Percentiles rank a stretch among this genome's conserved stretches.
These are phyloP conservation scores for Aspergillus ochraceoroseus DNA, from an alignment of 2,329 filamentous ascomycete species.

Conservation along the genomic window DNA sequence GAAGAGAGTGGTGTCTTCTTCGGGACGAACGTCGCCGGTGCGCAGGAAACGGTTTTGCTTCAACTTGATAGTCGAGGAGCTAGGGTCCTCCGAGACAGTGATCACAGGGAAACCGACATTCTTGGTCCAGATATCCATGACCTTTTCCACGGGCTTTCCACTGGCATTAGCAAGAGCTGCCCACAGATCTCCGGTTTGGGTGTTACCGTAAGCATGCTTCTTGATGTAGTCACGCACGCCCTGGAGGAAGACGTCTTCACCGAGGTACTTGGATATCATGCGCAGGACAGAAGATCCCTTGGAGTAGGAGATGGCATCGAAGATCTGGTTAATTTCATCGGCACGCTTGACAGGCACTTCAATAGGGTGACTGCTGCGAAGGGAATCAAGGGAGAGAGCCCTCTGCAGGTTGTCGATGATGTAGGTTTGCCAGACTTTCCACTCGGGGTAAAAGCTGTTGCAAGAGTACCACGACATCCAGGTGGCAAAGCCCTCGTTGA, in stretches of 20 bases:
- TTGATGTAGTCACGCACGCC: constrained; percentile 87
- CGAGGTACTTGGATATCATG: constrained; percentile 95
- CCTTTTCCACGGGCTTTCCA: constrained; percentile 80
- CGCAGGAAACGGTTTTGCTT: constrained; percentile 94
- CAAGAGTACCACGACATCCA: constrained; percentile 94
- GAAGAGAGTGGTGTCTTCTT: constrained; percentile 83
- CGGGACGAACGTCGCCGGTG: constrained; percentile 86
- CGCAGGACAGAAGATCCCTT: constrained; percentile 94
- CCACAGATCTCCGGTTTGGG: constrained; percentile 86
- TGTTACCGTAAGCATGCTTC: constrained; percentile 96
- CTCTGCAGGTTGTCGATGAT: constrained; percentile 89
- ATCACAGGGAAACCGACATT: constrained; percentile 91
- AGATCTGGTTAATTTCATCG: constrained; percentile 96
- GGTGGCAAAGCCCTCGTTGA: constrained; percentile 89
- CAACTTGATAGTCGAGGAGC: constrained; percentile 68
- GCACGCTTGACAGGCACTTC: constrained; percentile 94
- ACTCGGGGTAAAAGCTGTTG: constrained; percentile 93
- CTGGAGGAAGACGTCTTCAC: constrained; percentile 88
- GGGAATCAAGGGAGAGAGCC: constrained; percentile 78
- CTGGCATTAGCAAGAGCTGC: constrained; percentile 79
- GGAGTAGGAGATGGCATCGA: constrained; percentile 94
- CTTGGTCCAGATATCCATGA: constrained; percentile 97
- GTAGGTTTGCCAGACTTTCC: constrained; percentile 96
- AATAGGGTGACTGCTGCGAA: constrained; percentile 92
- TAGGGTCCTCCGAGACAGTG: constrained; percentile 70